phyloP scores from a whole-genome alignment of 2,329 filamentous ascomycete genomes.

The Ceratocystis albifundus region DNA sequence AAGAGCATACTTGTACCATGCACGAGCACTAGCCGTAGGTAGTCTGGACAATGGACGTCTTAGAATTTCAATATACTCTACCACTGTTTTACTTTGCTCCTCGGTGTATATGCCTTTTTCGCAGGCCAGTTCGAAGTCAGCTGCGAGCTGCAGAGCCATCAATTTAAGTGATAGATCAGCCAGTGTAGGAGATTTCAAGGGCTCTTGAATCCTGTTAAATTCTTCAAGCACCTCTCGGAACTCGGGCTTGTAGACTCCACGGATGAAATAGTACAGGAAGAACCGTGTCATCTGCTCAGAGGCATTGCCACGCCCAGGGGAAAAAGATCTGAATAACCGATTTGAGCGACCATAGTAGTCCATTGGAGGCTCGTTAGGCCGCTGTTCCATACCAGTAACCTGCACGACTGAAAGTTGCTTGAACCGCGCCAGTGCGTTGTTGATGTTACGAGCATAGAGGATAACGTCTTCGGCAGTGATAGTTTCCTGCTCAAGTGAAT shows the following conservation, averaged over 20 bases:
- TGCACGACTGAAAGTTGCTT: slow-evolving; percentile 22
- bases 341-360: slow-evolving; percentile 32
- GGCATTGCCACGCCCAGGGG: slow-evolving; percentile 29
- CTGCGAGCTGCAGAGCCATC: slow-evolving; percentile 44
- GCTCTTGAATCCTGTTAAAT: slow-evolving; percentile 26
- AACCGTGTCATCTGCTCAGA: slow-evolving; percentile 34
- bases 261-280: slow-evolving; percentile 19
- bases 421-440: slow-evolving; percentile 17
- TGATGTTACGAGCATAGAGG: slow-evolving; percentile 4
- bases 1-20: slow-evolving; percentile 29
- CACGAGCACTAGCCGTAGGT: slow-evolving; percentile 16
- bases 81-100: background rate
- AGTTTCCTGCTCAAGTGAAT: slow-evolving; percentile 8
- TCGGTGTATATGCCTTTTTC: slow-evolving; percentile 36
- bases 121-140: slow-evolving; percentile 44
- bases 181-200: slow-evolving; percentile 27
- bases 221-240: slow-evolving; percentile 36
- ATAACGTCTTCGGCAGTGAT: background rate
- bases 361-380: slow-evolving; percentile 18
- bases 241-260: slow-evolving; percentile 39
- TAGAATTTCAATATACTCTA: slow-evolving; percentile 21
- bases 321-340: slow-evolving; percentile 30
- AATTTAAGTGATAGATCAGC: slow-evolving; percentile 39
- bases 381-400: slow-evolving; percentile 20
- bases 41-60: slow-evolving; percentile 18